These are phyloP conservation scores for Lecanosticta acicola DNA, from an alignment of 2,329 filamentous ascomycete species.

Conservation along the genomic window DNA sequence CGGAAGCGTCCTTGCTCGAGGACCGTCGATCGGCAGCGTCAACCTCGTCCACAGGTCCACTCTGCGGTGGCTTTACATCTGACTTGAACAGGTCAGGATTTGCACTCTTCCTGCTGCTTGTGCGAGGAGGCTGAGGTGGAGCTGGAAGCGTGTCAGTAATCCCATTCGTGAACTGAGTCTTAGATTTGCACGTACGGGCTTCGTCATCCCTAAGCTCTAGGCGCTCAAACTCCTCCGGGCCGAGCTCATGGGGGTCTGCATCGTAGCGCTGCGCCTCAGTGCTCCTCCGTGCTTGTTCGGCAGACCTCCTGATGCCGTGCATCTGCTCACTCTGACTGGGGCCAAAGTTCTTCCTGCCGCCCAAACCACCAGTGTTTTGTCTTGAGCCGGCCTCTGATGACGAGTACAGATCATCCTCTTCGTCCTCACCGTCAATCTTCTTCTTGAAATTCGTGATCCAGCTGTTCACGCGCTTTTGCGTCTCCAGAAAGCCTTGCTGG, in stretches of 20 bases:
- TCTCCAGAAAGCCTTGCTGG: conserved; percentile 89
- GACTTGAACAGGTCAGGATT: conserved; percentile 80
- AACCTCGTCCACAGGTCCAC: conserved; percentile 71
- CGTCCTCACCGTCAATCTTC: conserved; percentile 82
- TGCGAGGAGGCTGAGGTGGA: conserved; percentile 43
- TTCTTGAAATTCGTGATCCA: conserved; percentile 93
- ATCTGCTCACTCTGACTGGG: conserved; percentile 35
- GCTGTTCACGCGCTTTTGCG: conserved; percentile 83
- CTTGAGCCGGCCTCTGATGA: conserved; percentile 22
- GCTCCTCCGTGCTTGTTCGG: conserved; percentile 51
- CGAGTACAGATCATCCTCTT: conserved; percentile 53
- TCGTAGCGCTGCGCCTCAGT: conserved; percentile 90
- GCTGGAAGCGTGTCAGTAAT: conserved; percentile 37
- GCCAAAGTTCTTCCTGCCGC: conserved; percentile 34
- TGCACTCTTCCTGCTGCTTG: conserved; percentile 59
- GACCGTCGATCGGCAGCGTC: conserved; percentile 59
- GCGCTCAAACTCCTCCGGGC: conserved; percentile 71
- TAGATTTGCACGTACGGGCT: conserved; percentile 36
- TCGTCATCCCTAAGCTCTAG: conserved; percentile 60
- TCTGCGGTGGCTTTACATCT: conserved; percentile 50
- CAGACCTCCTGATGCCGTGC: conserved; percentile 33
- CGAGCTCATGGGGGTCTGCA: conserved; percentile 82
- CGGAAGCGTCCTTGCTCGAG: conserved; percentile 13
- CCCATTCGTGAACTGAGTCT: not conserved
- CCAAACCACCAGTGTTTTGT: conserved; percentile 28